Conservation (phyloP, 2,329 filamentous ascomycete genomes). For the Alternaria angustiovoidea region DNA sequence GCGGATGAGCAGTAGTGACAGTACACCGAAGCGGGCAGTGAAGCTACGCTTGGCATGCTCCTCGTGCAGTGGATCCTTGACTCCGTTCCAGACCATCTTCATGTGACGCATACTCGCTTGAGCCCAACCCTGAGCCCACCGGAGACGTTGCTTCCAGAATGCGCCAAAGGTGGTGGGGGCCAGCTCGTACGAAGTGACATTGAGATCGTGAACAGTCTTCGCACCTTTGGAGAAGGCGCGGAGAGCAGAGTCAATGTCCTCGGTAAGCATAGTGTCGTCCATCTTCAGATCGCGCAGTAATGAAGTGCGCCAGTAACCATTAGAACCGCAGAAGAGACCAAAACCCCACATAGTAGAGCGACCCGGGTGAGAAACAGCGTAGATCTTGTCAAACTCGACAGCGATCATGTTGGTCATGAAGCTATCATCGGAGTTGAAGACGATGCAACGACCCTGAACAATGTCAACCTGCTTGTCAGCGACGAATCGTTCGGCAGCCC, state of each 20-base stretch:
- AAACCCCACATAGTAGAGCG: conserved; percentile 58
- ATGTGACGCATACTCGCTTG: conserved; percentile 57
- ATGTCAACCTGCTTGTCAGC: conserved; percentile 55
- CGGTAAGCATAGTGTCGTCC: conserved; percentile 60
- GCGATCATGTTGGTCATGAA: conserved; percentile 58
- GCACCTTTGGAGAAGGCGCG: conserved; percentile 56
- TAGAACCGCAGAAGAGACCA: conserved; percentile 60
- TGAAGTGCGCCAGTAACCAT: conserved; percentile 59
- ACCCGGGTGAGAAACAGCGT: conserved; percentile 60
- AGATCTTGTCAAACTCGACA: conserved; percentile 62
- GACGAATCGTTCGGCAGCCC: conserved; percentile 59
- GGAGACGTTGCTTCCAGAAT: conserved; percentile 61
- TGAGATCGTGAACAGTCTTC: conserved; percentile 58
- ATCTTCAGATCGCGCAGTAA: conserved; percentile 58
- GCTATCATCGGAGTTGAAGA: conserved; percentile 57
- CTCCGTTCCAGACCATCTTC: conserved; percentile 54
- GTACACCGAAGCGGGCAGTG: conserved; percentile 53
- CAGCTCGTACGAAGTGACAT: conserved; percentile 59
- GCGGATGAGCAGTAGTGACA: conserved; percentile 57
- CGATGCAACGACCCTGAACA: conserved; percentile 60
- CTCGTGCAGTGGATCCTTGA: conserved; percentile 40
- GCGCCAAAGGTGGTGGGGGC: conserved; percentile 55
- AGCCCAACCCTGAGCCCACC: conserved; percentile 61
- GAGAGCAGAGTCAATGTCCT: conserved; percentile 61
- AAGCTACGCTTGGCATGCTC: conserved; percentile 44